Evolutionary conservation across 208 protist species (phyloP).

Genomic region (Trichomonas vaginalis): DNA sequence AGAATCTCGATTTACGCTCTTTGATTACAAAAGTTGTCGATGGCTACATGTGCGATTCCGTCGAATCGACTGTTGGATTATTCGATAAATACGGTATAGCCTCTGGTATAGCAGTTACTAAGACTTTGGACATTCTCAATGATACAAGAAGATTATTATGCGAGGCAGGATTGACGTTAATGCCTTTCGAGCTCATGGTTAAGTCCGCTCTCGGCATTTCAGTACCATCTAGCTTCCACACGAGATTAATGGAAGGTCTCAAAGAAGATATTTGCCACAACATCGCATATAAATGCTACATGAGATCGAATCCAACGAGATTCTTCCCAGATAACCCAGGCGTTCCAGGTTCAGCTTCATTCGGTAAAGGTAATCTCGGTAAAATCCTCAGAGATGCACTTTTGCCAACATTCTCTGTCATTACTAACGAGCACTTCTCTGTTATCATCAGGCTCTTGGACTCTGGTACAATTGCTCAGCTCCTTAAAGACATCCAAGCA

Average conservation of each 20-base stretch:
- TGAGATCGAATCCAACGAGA: background rate
- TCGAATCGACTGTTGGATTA: background rate
- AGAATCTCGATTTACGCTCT: background rate
- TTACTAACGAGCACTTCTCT: background rate
- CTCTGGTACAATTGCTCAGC: background rate
- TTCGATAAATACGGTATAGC: background rate
- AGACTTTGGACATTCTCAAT: background rate
- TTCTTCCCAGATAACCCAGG: background rate
- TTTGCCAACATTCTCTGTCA: background rate
- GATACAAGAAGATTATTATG: background rate
- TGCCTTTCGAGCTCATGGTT: background rate
- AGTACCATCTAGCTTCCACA: background rate
- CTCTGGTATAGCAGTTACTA: background rate
- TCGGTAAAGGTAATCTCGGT: background rate
- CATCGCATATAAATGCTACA: background rate
- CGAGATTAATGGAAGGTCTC: background rate
- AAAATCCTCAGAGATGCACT: background rate
- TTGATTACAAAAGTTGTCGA: background rate
- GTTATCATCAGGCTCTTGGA: background rate
- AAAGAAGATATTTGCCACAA: background rate
- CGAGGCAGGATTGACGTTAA: background rate
- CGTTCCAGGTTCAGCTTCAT: too few species aligned
- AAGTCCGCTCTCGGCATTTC: background rate
- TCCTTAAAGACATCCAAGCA: background rate
- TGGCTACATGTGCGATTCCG: background rate